Evolutionary conservation across 768 basidiomycete species (phyloP), one percentile per base, ranked within the genome.

Genomic region (Kwoniella europaea): DNA sequence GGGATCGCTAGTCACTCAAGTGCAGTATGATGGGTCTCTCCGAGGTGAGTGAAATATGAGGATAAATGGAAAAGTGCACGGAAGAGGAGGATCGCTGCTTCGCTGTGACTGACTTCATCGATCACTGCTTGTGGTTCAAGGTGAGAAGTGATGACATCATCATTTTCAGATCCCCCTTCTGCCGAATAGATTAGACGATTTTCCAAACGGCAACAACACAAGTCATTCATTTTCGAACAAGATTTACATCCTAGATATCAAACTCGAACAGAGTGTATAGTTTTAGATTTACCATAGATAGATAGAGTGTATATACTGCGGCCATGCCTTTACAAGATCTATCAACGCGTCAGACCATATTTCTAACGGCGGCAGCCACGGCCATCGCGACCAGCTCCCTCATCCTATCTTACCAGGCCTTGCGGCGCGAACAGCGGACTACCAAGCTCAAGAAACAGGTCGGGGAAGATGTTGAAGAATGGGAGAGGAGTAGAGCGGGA

Each of bases 391-490:
- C 82, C 15, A 77, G 79, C 2, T 76, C 81, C 18, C 60, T 79
- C 62, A 82, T 84, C 65, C 74, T 83, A 44, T 75, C 82, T 1
- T 82, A 78, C 46, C 84, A 84, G 58, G 73, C 82, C 15, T 65
- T 83, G 13, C 75, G 82, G 27, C 72, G 84, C n/a, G 75, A 77
- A 68, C 77, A 78, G 59, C 69, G 74, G 18, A 82, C 82, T 5
- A 80, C 80, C 61, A 65, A 71, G 27, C 79, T 84, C 12, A 82
- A 82, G 65, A 76, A 77, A 46, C 79, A 79, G 27, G 82, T 84
- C 18, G 78, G 77, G 18, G 68, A 75, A 42, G 79, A 81, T 44
- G 79, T 83, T 2, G 76, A 81, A 56, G 65, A 76, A 44, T 79
- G 80, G 68, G 80, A 80, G 56, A 59, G 67, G 35, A 71, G 65